Base-by-base conservation (phyloP, 2,329 filamentous ascomycete genomes). In the Paraconiothyrium sp. region DNA sequence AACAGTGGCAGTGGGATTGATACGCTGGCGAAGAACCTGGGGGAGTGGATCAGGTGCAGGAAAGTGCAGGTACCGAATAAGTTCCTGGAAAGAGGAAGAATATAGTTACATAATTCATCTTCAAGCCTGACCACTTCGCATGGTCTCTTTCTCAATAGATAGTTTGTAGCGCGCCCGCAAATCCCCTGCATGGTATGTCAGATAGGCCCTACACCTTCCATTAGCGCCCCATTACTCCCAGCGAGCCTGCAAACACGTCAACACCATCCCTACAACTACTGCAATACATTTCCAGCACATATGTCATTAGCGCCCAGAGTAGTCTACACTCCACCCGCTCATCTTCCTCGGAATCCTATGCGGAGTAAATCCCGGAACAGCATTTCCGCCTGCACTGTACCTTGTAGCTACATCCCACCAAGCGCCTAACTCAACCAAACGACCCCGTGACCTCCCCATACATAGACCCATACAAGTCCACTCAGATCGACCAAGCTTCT, bases 1-100 rank as follows among this genome's bases (percentile, higher is more conserved):
- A 59, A 62, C n/a, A 46, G 46, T 22, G 60, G 60, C 35, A 55
- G 55, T 50, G 51, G 57, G 10, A 34, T 59, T 32, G 56, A 62
- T 55, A 62, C 49, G 9, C 22, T 62, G 60, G 60, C 57, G 39
- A 63, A 63, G 49, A 59, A 63, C 47, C 24, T 63, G 24, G 58
- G 57, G 4, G 43, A 60, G 32, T 63, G 46, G 59, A 24, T 60
- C 7, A 44, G 57, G 37, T 56, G 57, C 41, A 49, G 55, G 47
- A 50, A 14, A 35, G 60, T 63, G 46, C 9, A 56, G 46, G 47
- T 62, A 8, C 60, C 60, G 30, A 44, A 59, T 27, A 46, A 3
- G 27, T 59, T 62, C 20, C 32, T 55, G 22, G 56, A 56, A 22
- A 41, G 56, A 6, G 56, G 57, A n/a, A 49, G 50, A 37, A 46